Evolutionary conservation across 2,329 filamentous ascomycete species (phyloP), one percentile per base, ranked within the genome.

Genomic region (Sclerotinia minor): DNA sequence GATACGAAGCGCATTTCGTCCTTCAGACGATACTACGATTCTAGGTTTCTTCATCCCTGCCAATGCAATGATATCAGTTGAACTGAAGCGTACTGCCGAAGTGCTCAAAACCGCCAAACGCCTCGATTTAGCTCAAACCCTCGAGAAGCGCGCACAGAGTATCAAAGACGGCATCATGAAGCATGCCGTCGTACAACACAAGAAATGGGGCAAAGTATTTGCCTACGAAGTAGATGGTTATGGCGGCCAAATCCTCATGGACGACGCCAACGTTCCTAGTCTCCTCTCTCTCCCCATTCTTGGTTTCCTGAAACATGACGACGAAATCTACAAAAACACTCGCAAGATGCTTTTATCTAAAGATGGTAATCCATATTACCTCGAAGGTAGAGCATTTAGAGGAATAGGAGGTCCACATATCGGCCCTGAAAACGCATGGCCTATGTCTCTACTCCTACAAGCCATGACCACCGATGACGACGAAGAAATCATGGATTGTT

Each of bases 61-160:
- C 49, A 99, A 99, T 76, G 95, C 95, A 32, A 94, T 96, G 89
- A 97, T 99, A 84, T 89, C 92, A 2, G 91, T 94, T 0, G 93
- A 99, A 79, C 83, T 99, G 35, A 86, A 88, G 71, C 88, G 91
- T 53, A 88, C 91, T 0, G 88, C 92, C 0, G 81, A 83, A 7
- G 83, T 96, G 26, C 84, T 98, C n/a, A 80, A 81, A 64, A 81
- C 82, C 7, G 86, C 83, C 1, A 85, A 75, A 45, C 73, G 90
- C 59, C 77, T 82, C 3, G 79, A 86, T 0, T 75, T 87, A 8
- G 82, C 85, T 0, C 80, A 85, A 49, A 78, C 81, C 1, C 83
- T 92, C 57, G 86, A 88, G 17, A 77, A 79, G 49, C 86, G 85
- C 81, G 84, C 85, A 72, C 78, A 84, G 70, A 82, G 78, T 4